Base-by-base conservation (phyloP, 306 rosid genomes). In the Fagus sylvatica region DNA sequence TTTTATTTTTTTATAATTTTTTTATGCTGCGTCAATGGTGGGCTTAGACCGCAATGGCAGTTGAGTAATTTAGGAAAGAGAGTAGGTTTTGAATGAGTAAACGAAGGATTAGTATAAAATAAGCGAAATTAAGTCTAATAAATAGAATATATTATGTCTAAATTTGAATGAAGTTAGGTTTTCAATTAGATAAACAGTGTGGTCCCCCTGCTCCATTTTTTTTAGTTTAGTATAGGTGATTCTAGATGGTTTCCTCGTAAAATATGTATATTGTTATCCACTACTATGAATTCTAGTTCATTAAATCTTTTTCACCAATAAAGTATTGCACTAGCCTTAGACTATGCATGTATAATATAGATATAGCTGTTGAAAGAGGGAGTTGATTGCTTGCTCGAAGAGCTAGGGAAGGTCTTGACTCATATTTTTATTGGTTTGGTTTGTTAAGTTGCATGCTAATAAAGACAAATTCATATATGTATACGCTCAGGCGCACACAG, bases 341-440 rank as follows among this genome's bases (percentile, higher is more conserved):
- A 2, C 68, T 72, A 37, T 60, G 74, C 51, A 30, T 46, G 51
- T 57, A n/a, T 61, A 22, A 22, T 22, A 22, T 22, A 22, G 28
- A 4, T 71, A 41, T 6, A 19, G 34, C 1, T 53, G 60, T 75
- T 32, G 71, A 78, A 53, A 51, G 53, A 11, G 71, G 60, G 36
- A 34, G 40, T 6, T 16, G 30, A n/a, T 4, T 6, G 9, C 17
- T 22, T 4, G 4, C 49, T 69, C 59, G 16, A 76, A 43, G 55
- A 51, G 64, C 41, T 69, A 34, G 60, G 81, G 53, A 64, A 49
- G 74, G 76, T 71, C 71, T 82, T 74, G 76, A 83, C 69, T 28
- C 61, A 48, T 56, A 40, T 72, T 17, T 13, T 48, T 37, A 65
- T 77, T 54, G 51, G 36, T 46, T 4, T 4, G 8, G 11, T 41